These are phyloP conservation scores for Penicillium sp. DNA, from an alignment of 2,329 filamentous ascomycete genomes.

Conservation along the genomic window DNA sequence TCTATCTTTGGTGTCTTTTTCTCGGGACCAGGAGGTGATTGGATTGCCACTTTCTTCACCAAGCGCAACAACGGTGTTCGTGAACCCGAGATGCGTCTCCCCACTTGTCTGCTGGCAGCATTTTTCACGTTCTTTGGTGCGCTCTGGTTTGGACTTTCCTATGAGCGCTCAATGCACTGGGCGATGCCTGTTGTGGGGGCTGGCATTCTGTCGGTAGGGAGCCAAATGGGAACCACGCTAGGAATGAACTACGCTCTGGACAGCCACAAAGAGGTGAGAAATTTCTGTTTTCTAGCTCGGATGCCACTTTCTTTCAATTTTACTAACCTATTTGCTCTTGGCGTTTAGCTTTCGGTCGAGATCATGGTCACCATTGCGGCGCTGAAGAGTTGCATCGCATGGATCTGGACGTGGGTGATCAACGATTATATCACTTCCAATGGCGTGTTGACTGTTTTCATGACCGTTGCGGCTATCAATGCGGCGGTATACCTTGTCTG, in stretches of 20 bases:
- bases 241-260: constrained; percentile 27
- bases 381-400: constrained; percentile 28
- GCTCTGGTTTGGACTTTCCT: constrained; percentile 20
- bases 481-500: constrained; percentile 13
- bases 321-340: background rate
- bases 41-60: constrained; percentile 21
- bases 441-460: constrained; percentile 13
- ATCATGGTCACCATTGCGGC: constrained; percentile 32
- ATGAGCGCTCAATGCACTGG: constrained; percentile 25
- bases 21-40: constrained; percentile 19
- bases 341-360: constrained; percentile 24
- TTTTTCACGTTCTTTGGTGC: constrained; percentile 29
- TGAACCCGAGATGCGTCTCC: constrained; percentile 22
- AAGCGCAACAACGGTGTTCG: constrained; percentile 18
- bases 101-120: constrained; percentile 22
- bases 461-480: constrained; percentile 17
- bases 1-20: constrained; percentile 24
- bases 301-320: background rate
- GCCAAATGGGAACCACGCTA: constrained; percentile 31
- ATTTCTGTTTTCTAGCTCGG: background rate
- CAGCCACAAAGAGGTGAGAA: constrained; percentile 26
- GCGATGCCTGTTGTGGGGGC: constrained; percentile 23
- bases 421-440: constrained; percentile 16
- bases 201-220: constrained; percentile 27
- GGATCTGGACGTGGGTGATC: constrained; percentile 29